Conservation (phyloP, 2,329 filamentous ascomycete genomes). For the Curvularia hawaiiensis region DNA sequence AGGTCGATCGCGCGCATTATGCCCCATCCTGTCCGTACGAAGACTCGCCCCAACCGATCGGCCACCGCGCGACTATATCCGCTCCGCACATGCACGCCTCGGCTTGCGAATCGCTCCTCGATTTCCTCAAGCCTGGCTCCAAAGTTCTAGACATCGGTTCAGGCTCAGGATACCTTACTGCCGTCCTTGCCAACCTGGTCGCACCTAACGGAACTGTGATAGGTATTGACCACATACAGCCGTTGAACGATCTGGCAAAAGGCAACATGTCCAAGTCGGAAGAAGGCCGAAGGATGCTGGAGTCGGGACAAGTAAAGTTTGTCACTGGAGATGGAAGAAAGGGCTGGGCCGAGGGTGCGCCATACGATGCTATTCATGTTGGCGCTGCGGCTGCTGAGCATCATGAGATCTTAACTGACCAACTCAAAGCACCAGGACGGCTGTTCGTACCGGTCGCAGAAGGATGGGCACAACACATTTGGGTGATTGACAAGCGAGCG, state of each 20-base stretch:
- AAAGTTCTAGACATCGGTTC: conserved; percentile 56
- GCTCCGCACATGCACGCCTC: conserved; percentile 76
- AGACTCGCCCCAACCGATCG: conserved; percentile 72
- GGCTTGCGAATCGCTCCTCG: conserved; percentile 67
- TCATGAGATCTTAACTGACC: conserved; percentile 73
- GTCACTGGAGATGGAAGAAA: conserved; percentile 69
- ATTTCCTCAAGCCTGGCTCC: conserved; percentile 59
- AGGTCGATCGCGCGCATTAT: conserved; percentile 91
- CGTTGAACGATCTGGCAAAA: conserved; percentile 50
- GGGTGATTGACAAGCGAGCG: conserved; percentile 73
- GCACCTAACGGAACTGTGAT: conserved; percentile 54
- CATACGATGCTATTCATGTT: conserved; percentile 95
- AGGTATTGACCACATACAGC: conserved; percentile 57
- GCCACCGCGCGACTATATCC: conserved; percentile 70
- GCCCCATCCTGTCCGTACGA: conserved; percentile 73
- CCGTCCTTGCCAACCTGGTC: conserved; percentile 81
- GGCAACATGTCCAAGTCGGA: conserved; percentile 52
- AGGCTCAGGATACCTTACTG: conserved; percentile 75
- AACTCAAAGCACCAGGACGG: conserved; percentile 78
- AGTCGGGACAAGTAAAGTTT: conserved; percentile 69
- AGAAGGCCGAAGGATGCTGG: conserved; percentile 62
- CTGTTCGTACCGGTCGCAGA: conserved; percentile 79
- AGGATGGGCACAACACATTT: conserved; percentile 66
- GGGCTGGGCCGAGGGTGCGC: conserved; percentile 53
- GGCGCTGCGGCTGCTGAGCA: conserved; percentile 81